A percentile compares a stretch with the other conserved stretches of the same genome.
These are phyloP conservation scores for Picea sitchensis DNA, from an alignment of 75 land plant genomes.

Conservation along the genomic window DNA sequence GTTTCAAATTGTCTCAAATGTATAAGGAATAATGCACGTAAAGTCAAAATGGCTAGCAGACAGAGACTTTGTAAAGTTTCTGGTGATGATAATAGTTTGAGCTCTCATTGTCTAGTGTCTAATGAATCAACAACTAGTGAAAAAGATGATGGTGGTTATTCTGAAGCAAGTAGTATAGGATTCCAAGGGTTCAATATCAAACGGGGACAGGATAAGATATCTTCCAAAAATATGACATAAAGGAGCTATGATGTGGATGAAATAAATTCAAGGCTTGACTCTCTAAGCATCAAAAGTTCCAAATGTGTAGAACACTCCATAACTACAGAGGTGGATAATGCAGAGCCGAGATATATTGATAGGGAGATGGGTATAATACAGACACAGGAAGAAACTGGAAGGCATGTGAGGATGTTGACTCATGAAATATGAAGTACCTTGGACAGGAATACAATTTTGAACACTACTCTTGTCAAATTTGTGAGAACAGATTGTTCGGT, in stretches of 20 bases:
- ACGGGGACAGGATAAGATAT: neutral
- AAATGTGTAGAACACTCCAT: neutral
- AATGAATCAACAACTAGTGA: neutral
- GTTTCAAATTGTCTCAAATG: no score
- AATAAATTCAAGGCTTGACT: conserved; percentile 33
- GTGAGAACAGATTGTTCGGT: no score
- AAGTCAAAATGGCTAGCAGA: no score
- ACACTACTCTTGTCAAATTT: no score
- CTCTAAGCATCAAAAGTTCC: conserved; percentile 33
- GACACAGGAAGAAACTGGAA: no score
- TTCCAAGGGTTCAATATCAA: neutral
- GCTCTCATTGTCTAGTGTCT: neutral
- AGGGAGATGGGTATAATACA: no score
- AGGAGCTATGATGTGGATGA: conserved; percentile 22
- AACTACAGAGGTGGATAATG: neutral
- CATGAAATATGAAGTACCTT: no score
- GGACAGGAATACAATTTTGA: no score
- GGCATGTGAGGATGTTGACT: no score
- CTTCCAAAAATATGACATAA: neutral
- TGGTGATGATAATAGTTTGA: neutral
- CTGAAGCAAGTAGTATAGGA: neutral
- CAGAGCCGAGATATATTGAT: neutral
- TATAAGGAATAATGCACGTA: no score
- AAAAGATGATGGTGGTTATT: neutral
- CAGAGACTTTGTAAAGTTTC: no score